Conservation (phyloP, 75 land plant genomes). For the Pinus taeda region DNA sequence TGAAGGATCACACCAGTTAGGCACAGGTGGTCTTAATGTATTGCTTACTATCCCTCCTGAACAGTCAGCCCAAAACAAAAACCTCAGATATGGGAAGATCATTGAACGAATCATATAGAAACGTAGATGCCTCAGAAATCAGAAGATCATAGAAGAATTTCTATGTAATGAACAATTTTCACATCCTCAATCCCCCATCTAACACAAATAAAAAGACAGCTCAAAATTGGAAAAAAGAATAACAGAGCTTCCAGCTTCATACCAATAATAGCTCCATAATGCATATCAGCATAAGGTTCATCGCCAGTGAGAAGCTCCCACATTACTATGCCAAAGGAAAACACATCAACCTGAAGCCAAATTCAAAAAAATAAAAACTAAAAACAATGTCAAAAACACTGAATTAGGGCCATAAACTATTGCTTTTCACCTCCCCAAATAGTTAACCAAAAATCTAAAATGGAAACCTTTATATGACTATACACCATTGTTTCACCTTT, state of each 20-base stretch:
- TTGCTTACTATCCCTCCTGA: conserved; percentile 62
- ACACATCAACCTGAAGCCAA: conserved; percentile 68
- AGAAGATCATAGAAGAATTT: not conserved
- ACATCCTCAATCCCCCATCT: not conserved
- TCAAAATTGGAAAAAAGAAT: not conserved
- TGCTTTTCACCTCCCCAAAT: not conserved
- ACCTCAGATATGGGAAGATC: not conserved
- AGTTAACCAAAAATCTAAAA: not conserved
- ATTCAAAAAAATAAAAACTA: not conserved
- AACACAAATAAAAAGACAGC: not conserved
- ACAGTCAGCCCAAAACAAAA: not conserved
- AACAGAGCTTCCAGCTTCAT: not conserved
- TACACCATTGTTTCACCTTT: conserved; percentile 37
- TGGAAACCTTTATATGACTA: not conserved
- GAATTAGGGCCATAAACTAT: not conserved
- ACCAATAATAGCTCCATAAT: conserved; percentile 85
- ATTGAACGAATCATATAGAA: not conserved
- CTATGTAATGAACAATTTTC: not conserved
- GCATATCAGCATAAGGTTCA: conserved; percentile 82
- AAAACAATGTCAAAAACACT: not conserved
- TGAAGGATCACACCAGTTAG: conserved; percentile 45
- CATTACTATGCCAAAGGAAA: conserved; percentile 82
- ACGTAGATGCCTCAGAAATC: no score
- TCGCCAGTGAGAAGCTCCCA: conserved; percentile 85
- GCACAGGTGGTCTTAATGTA: conserved; percentile 59